Percentiles rank a stretch among this genome's conserved stretches.
Evolutionary conservation across 352 stramenopile genomes (phyloP).

Genomic region (Phytopythium cucurbitacearum): DNA sequence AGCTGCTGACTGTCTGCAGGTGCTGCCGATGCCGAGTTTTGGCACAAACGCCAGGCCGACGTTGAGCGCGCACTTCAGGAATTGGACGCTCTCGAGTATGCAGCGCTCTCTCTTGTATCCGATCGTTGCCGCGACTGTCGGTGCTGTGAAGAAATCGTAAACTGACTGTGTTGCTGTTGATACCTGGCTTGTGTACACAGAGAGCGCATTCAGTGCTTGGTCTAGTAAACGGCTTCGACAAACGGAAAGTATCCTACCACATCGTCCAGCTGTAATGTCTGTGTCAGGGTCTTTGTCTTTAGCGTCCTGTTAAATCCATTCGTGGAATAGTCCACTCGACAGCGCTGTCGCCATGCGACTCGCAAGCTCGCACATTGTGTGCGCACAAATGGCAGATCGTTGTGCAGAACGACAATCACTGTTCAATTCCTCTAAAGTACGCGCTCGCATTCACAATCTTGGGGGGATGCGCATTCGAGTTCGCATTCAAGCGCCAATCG

Average conservation of each 20-base stretch:
- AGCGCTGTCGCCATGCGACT: too few relatives aligned
- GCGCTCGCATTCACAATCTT: too few relatives aligned
- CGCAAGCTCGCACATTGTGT: too few relatives aligned
- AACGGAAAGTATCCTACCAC: neutral
- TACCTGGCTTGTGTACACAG: conserved; percentile 9
- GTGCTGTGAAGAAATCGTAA: neutral
- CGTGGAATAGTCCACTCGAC: neutral
- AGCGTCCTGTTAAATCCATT: neutral
- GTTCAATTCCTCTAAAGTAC: conserved; percentile 3
- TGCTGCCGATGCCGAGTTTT: conserved; percentile 28
- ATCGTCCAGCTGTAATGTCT: too few relatives aligned
- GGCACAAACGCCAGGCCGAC: conserved; percentile 27
- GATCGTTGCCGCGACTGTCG: conserved; percentile 1
- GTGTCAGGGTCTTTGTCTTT: neutral
- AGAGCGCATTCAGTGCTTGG: conserved; percentile 14
- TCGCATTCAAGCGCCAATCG: conserved; percentile 7
- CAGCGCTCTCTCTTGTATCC: too few relatives aligned
- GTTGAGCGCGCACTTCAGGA: conserved; percentile 26
- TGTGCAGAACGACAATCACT: conserved; percentile 7
- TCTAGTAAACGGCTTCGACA: conserved; percentile 6
- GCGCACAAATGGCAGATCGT: neutral
- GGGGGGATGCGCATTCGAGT: neutral
- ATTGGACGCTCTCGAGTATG: conserved; percentile 33
- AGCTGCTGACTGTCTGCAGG: conserved; percentile 10
- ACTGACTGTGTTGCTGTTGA: neutral